Base-by-base conservation (phyloP, 352 stramenopile species). In the Phytophthora idaei region DNA sequence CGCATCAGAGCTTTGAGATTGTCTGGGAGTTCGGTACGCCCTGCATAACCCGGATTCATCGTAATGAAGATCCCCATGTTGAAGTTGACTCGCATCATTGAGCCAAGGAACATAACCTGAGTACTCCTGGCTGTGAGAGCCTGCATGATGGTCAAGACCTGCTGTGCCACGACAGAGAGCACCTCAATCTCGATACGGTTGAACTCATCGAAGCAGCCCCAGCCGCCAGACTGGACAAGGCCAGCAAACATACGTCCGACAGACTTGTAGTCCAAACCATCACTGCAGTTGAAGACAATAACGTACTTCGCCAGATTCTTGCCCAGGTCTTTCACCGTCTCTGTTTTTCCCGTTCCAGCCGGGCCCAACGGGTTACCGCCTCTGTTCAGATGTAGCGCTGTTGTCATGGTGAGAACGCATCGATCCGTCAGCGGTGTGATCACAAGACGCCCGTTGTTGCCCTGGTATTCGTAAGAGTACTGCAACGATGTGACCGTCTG, bases 161-260 rank as follows among this genome's bases (percentile, higher is more conserved):
- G 90, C 50, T 97, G 93, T 17, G 94, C 94, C 3, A 98, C 92
- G 25, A 98, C 94, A 6, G 92, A 98, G 4, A 98, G 68, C 47
- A 98, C 94, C 62, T 98, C 94, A 32, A 98, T 97, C 67, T 98
- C 94, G 55, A 98, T 98, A n/a, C 94, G 90, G 60, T 98, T 98
- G 68, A 98, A 98, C 66, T 98, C 94, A 73, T 98, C 94, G 47
- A 98, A 98, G 63, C 94, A 98, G 5, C 92, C 93, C 94, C 94
- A 98, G 29, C 86, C 92, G 12, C 94, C 94, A 15, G 89, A 96
- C 60, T 98, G 93, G 10, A 97, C 93, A 8, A 98, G 78, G 2
- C 94, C 94, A 8, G 86, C 90, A 71, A 98, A 98, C 77, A 98
- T 98, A 27, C 92, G 82, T 0, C 90, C 94, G 14, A 98, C 90